Evolutionary conservation across 805 yeast genomes (phyloP), one percentile per base, ranked within the genome.

Genomic region (Kodamaea lidongshanica): DNA sequence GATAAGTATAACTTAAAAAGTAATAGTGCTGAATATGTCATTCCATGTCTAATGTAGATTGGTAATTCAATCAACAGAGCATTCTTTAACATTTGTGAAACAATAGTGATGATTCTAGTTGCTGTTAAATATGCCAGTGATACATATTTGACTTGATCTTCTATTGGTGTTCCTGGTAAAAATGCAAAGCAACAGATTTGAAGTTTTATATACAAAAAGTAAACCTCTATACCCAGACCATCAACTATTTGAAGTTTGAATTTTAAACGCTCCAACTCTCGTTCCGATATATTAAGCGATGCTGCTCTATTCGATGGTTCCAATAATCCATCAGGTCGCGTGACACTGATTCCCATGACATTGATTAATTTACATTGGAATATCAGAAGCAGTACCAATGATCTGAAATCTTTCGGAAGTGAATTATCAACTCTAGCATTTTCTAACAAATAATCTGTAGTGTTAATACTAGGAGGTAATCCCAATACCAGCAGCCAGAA

Each of bases 401-500:
- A 77, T 29, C 92, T 59, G 52, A 84, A 79, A 47, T 73, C 71
- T 31, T 73, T 70, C 2, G 95, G 94, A 34, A 85, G 61, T 2
- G 66, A 44, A 20, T 58, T 57, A 46, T 83, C 92, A 23, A 77
- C 57, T 36, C 88, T 64, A 0, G 94, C 94, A 45, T 72, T 75
- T 44, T 87, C 95, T 19, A 88, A 61, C 23, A 87, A 59, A 49
- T 78, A 84, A 53, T 88, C 96, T 3, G 70, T 64, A 0, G 88
- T 79, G 35, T 78, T 84, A 43, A 84, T 71, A 4, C 86, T 77
- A 1, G 95, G 88, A 1, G 96, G 96, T 29, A 88, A 59, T 0
- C 96, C 96, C 25, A 87, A 56, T 20, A 78, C 74, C 8, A 94
- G 80, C 4, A 94, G 79, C 92, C 95, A 84, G 48, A 86, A 81